Evolutionary conservation across 768 basidiomycete genomes (phyloP), one percentile per base, ranked within the genome.

Genomic region (Mycena venus): DNA sequence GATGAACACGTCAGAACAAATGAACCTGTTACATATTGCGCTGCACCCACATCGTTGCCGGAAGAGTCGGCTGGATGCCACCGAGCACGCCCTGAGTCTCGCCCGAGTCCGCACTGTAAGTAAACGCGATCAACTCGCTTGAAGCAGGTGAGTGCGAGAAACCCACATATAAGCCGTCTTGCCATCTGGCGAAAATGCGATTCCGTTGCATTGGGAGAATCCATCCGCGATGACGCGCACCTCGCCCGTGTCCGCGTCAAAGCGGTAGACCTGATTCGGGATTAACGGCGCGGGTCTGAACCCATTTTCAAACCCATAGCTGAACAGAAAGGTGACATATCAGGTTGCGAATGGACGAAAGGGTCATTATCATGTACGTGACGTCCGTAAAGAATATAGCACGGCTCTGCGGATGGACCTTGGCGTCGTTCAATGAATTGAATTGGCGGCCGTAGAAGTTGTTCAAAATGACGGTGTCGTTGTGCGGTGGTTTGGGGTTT

Each of bases 251-350:
- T 79, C 75, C 3, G 83, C 81, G 73, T 86, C 80, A 73, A 88
- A 88, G 44, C 85, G 81, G 75, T 89, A 89, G 0, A 88, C 85
- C 73, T 89, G 88, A 58, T 82, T 84, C 0, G 87, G 87, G 4
- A 89, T 72, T 42, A 81, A 81, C 11, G 86, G 86, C 4, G 77
- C 47, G 5, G 86, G 86, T 49, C 86, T 75, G 80, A 87, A 86
- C 44, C 82, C 75, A 61, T 85, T 85, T 12, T 83, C 61, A 69
- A 82, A 84, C 4, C 83, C 82, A 63, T 84, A 83, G 9, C 88
- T 90, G 70, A 15, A 36, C 8, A 23, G 38, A 34, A 25, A 44
- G 25, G 15, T 14, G 29, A 49, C 3, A 15, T 49, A 49, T 23
- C 5, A 49, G 23, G 47, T 25, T 8, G n/a, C 23, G 2, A 23